Conservation (phyloP, 2,329 filamentous ascomycete genomes). For the Rutstroemia sp. region DNA sequence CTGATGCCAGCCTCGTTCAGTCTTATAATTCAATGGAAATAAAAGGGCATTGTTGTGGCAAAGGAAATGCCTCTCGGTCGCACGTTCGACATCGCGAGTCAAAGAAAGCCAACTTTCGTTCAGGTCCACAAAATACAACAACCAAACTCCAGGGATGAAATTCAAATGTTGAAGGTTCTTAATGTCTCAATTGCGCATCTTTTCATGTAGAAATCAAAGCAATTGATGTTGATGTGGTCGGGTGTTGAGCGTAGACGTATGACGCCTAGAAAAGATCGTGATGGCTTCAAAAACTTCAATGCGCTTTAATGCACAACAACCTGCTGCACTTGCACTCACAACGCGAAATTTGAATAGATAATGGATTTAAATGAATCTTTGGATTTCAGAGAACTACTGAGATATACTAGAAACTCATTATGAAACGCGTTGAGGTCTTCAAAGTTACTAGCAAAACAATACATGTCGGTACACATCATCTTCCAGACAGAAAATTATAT, state of each 20-base stretch:
- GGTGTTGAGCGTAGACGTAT: not conserved
- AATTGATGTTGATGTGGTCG: not conserved
- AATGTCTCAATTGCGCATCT: constrained; percentile 2
- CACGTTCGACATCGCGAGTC: constrained; percentile 2
- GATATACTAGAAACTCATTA: not conserved
- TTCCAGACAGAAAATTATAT: not conserved
- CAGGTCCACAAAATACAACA: not conserved
- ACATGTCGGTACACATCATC: too few relatives aligned
- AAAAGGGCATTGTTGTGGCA: not conserved
- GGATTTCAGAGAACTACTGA: not conserved
- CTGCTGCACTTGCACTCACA: constrained; percentile 7
- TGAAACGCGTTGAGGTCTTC: too few relatives aligned
- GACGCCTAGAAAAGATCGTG: constrained; percentile 3
- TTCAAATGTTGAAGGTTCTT: not conserved
- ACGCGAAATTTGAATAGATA: not conserved
- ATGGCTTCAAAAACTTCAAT: constrained; percentile 3
- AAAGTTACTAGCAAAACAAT: too few relatives aligned
- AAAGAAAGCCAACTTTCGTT: constrained; percentile 2
- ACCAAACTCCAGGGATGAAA: not conserved
- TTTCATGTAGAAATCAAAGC: not conserved
- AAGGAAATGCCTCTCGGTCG: not conserved
- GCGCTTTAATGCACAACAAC: not conserved
- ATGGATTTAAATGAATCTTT: not conserved
- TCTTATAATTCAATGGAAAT: not conserved
- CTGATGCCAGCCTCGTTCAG: too few relatives aligned